A percentile compares a stretch with the other conserved stretches of the same genome.
Conservation (phyloP, 1,139 yeast species). For the Debaryomyces udenii region DNA sequence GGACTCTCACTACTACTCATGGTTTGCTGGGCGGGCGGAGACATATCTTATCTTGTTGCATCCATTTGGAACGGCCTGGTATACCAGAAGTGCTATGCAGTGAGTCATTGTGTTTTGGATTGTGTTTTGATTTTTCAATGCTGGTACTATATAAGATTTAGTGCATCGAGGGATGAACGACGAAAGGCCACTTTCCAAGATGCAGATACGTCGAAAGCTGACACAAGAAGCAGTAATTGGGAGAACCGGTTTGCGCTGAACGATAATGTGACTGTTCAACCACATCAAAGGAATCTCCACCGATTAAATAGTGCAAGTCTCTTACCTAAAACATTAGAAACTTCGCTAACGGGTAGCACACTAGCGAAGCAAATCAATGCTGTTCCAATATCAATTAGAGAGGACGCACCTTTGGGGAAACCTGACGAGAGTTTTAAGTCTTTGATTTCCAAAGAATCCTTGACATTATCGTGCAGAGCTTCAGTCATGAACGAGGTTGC, state of each 20-base stretch:
- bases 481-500: too few relatives aligned
- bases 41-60: constrained; percentile 73
- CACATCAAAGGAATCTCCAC: background rate
- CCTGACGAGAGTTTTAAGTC: too few relatives aligned
- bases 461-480: too few relatives aligned
- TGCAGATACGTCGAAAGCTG: too few relatives aligned
- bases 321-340: constrained; percentile 11
- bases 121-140: constrained; percentile 65
- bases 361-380: background rate
- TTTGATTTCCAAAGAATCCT: too few relatives aligned
- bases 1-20: constrained; percentile 79
- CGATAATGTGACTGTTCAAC: background rate
- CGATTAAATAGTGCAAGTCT: constrained; percentile 8
- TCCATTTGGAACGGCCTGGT: constrained; percentile 73
- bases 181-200: background rate
- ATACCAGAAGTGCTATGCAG: constrained; percentile 71
- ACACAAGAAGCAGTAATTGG: constrained; percentile 4
- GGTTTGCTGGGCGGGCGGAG: constrained; percentile 78
- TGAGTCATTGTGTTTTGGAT: constrained; percentile 76
- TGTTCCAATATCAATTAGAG: background rate
- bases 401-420: too few relatives aligned
- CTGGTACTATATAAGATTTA: constrained; percentile 28
- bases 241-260: constrained; percentile 14
- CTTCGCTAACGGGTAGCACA: constrained; percentile 14
- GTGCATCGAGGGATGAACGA: constrained; percentile 14